Conservation (phyloP, 768 basidiomycete genomes). For the Lactifluus piperatus region DNA sequence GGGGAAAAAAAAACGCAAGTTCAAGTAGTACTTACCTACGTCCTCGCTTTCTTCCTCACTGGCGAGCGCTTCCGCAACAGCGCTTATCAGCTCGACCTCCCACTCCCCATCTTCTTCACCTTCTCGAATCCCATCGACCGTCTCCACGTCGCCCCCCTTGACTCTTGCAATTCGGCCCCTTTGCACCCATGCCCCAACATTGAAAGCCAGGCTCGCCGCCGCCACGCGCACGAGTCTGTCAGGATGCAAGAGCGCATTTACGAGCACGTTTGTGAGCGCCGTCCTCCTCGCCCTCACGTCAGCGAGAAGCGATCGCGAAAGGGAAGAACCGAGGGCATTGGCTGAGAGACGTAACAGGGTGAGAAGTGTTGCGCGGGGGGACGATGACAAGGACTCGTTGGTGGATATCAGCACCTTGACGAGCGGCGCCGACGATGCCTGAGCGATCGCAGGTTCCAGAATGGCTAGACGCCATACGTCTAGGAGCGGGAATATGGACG, state of each 20-base stretch:
- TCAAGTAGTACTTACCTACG: slow-evolving; percentile 46
- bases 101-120: slow-evolving; percentile 64
- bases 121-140: slow-evolving; percentile 28
- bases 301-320: slow-evolving; percentile 37
- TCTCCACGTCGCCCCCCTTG: slow-evolving; percentile 26
- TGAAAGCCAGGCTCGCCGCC: slow-evolving; percentile 76
- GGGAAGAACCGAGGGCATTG: slow-evolving; percentile 52
- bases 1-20: background rate
- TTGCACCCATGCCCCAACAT: slow-evolving; percentile 61
- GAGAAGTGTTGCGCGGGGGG: slow-evolving; percentile 43
- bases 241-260: slow-evolving; percentile 58
- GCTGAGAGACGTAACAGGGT: slow-evolving; percentile 59
- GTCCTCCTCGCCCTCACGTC: slow-evolving; percentile 25
- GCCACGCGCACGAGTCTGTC: slow-evolving; percentile 66
- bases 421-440: slow-evolving; percentile 38
- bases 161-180: slow-evolving; percentile 41
- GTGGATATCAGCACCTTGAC: slow-evolving; percentile 33
- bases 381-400: slow-evolving; percentile 24
- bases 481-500: slow-evolving; percentile 67
- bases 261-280: slow-evolving; percentile 45
- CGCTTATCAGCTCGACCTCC: slow-evolving; percentile 79
- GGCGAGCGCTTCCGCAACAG: slow-evolving; percentile 69
- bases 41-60: slow-evolving; percentile 70
- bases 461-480: slow-evolving; percentile 79
- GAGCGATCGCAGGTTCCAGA: slow-evolving; percentile 39